These are phyloP conservation scores for Cucurbita maxima DNA, from an alignment of 306 rosid species.

Conservation along the genomic window DNA sequence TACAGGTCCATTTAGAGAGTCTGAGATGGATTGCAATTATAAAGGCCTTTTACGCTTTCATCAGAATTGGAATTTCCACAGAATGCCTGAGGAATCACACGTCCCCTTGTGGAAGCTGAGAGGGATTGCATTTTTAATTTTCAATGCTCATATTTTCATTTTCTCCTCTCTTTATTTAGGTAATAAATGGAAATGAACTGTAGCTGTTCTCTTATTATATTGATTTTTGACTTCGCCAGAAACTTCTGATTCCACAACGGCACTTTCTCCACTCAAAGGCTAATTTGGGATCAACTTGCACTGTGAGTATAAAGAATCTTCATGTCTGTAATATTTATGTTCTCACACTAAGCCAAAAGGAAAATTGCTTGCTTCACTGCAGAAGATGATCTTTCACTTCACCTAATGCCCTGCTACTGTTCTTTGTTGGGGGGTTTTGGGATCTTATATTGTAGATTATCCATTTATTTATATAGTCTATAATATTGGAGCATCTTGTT, in stretches of 20 bases:
- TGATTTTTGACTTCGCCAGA: neutral
- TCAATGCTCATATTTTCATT: conserved; percentile 2
- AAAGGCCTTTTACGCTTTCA: neutral
- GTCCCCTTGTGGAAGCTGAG: conserved; percentile 3
- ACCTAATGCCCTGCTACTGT: neutral
- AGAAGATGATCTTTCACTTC: neutral
- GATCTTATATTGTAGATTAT: neutral
- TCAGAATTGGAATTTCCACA: neutral
- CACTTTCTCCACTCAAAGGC: neutral
- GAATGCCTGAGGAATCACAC: neutral
- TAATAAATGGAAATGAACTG: neutral
- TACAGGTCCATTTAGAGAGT: neutral
- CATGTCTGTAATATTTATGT: neutral
- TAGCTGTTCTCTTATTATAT: conserved; percentile 1
- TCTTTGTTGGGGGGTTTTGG: neutral
- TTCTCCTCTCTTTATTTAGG: neutral
- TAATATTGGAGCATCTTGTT: neutral
- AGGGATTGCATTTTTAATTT: conserved; percentile 1
- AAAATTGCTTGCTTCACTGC: neutral
- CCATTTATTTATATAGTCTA: neutral
- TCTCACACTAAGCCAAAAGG: neutral
- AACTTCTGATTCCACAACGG: neutral
- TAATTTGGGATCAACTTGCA: neutral
- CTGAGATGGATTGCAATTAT: conserved; percentile 2
- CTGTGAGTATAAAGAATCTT: neutral